Percentiles rank a stretch among this genome's conserved stretches.
Conservation (phyloP, 352 stramenopile genomes). For the Phytophthora cryptogea region DNA sequence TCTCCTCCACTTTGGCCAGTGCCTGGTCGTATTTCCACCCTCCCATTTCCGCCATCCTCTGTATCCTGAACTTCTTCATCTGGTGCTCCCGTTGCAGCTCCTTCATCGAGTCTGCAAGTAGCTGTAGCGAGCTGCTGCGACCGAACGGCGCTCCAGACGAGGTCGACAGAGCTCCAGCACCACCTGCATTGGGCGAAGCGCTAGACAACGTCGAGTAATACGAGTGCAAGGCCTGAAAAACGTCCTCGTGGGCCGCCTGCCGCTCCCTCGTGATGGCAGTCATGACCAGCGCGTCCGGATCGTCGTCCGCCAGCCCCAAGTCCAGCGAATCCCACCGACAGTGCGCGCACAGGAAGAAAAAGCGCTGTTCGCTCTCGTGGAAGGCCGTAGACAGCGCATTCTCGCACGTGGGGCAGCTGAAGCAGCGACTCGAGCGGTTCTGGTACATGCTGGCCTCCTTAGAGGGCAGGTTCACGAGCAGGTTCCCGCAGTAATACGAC, state of each 20-base stretch:
- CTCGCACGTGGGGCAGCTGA: conserved; percentile 73
- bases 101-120: conserved; percentile 74
- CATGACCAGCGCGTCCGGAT: conserved; percentile 86
- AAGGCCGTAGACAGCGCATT: conserved; percentile 75
- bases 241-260: conserved; percentile 69
- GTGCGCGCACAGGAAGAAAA: conserved; percentile 84
- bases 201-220: conserved; percentile 42
- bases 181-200: conserved; percentile 2
- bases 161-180: conserved; percentile 1
- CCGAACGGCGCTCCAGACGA: conserved; percentile 19
- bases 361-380: conserved; percentile 55
- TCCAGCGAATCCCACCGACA: conserved; percentile 87
- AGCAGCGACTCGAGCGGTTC: conserved; percentile 87
- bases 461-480: conserved; percentile 87
- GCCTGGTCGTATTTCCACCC: conserved; percentile 74
- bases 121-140: conserved; percentile 42
- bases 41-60: conserved; percentile 75
- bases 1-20: conserved; percentile 53
- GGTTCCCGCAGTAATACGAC: conserved; percentile 86
- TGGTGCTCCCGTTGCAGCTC: conserved; percentile 81
- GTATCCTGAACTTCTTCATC: conserved; percentile 78
- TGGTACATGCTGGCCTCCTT: conserved; percentile 88
- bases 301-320: conserved; percentile 66
- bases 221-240: conserved; percentile 75
- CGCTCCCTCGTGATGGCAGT: conserved; percentile 77